Base-by-base conservation (phyloP, 495 filamentous ascomycete genomes). In the Penicillium odoratum region DNA sequence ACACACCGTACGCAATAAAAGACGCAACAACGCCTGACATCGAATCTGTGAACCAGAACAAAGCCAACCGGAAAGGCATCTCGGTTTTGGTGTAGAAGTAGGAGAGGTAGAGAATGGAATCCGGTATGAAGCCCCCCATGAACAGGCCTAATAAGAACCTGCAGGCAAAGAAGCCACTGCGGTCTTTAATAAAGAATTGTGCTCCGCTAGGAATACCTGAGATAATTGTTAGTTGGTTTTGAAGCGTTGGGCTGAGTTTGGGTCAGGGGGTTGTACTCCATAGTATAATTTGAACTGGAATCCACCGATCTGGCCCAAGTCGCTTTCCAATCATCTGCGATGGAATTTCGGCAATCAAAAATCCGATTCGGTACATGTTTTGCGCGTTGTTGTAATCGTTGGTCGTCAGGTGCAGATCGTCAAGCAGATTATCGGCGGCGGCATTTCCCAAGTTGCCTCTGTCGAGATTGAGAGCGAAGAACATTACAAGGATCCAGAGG, bases 401-500 rank as follows among this genome's bases (percentile, higher is more conserved):
- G 7, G 81, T 84, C 25, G 63, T 79, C 57, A 87, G 50, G 8
- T 73, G 59, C 40, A 87, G 63, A 40, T 87, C 82, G 9, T 76
- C 64, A 18, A 87, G 64, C 56, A 87, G 68, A 44, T 82, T 80
- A 57, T 85, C 83, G 0, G 59, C 53, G 21, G 64, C 18, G 9
- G 66, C 66, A 16, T 69, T 60, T 8, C 36, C 1, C 1, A 85
- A 65, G 59, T 85, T 85, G 7, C 69, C 72, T 1, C 83, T 78
- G 64, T 93, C 88, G 3, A 91, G 67, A 53, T 92, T 83, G 34
- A 92, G 75, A 3, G 83, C 86, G 53, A 90, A 86, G 69, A 91
- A 91, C 84, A 88, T 90, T 34, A 88, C 66, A 56, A 87, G 90
- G 7, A 80, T 77, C 76, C 80, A 81, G 3, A 77, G 49, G 57